Evolutionary conservation across 1,284 basidiomycete genomes (phyloP).

Genomic region (Butyriboletus appendiculatus): DNA sequence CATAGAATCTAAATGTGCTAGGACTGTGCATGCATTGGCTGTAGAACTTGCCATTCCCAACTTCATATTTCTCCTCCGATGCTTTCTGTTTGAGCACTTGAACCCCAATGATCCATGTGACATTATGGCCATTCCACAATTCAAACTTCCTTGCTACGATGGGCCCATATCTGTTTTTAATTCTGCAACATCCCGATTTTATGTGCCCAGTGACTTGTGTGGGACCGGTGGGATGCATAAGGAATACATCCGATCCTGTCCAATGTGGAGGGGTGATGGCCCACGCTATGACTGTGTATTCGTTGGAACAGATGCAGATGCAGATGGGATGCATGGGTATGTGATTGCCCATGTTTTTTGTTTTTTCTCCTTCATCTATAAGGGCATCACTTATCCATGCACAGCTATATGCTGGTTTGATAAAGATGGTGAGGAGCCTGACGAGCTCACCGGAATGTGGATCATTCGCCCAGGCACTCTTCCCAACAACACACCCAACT

Average conservation of each 20-base stretch:
- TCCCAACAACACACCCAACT: not conserved
- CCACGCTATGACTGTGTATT: conserved; percentile 24
- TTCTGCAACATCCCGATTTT: conserved; percentile 18
- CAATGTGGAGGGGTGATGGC: conserved; percentile 11
- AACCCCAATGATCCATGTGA: conserved; percentile 3
- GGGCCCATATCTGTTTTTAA: conserved; percentile 8
- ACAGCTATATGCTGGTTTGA: conserved; percentile 15
- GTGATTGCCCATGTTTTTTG: conserved; percentile 16
- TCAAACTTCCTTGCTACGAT: conserved; percentile 1
- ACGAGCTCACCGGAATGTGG: conserved; percentile 22
- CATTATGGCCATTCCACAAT: not conserved
- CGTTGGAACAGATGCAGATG: conserved; percentile 7
- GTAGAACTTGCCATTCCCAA: conserved; percentile 15
- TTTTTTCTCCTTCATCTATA: conserved; percentile 12
- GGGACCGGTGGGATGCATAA: conserved; percentile 23
- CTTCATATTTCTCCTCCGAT: conserved; percentile 8
- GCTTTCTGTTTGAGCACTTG: conserved; percentile 2
- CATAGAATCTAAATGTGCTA: not conserved
- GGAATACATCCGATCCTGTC: conserved; percentile 27
- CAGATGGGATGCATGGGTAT: conserved; percentile 16
- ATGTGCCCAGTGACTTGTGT: conserved; percentile 32
- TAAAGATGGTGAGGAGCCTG: conserved; percentile 4
- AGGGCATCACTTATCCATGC: conserved; percentile 7
- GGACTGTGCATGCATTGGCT: not conserved
- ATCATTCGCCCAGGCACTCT: not conserved